Percentiles rank a stretch among this genome's conserved stretches.
These are phyloP conservation scores for Tuber brumale DNA, from an alignment of 495 filamentous ascomycete genomes.

Conservation along the genomic window DNA sequence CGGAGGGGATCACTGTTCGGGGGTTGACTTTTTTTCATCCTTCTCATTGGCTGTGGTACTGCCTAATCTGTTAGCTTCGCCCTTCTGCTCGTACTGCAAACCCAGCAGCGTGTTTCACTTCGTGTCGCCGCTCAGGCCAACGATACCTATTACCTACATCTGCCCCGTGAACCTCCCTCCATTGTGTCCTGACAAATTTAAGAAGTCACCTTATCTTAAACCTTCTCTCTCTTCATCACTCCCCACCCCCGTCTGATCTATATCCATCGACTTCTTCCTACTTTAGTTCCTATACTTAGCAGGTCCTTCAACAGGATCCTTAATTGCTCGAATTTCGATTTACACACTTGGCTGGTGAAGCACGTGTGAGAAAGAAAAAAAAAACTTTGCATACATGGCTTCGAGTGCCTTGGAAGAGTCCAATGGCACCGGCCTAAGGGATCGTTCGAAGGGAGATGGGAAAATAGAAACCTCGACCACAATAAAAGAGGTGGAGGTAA, in stretches of 20 bases:
- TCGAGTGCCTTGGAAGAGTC: slow-evolving; percentile 20
- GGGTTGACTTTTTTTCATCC: neutral
- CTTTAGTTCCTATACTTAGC: neutral
- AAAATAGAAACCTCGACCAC: neutral
- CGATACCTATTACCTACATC: neutral
- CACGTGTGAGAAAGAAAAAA: slow-evolving; percentile 6
- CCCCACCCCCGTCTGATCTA: neutral
- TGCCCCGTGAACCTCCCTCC: neutral
- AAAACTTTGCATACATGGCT: slow-evolving; percentile 21
- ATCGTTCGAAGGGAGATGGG: slow-evolving; percentile 17
- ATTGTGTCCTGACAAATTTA: neutral
- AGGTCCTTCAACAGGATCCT: slow-evolving; percentile 30
- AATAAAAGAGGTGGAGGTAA: slow-evolving; percentile 3
- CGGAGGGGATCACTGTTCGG: neutral
- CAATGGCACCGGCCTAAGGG: slow-evolving; percentile 27
- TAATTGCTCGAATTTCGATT: neutral
- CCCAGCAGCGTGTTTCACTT: neutral
- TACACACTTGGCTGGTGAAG: slow-evolving; percentile 9
- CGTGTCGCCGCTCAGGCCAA: neutral
- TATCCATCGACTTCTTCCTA: neutral
- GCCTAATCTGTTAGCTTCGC: neutral
- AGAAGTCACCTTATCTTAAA: neutral
- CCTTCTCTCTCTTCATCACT: neutral
- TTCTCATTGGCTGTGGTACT: neutral
- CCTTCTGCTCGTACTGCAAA: neutral